These are phyloP conservation scores for Friedmanniomyces simplex DNA, from an alignment of 495 filamentous ascomycete genomes.

Conservation along the genomic window DNA sequence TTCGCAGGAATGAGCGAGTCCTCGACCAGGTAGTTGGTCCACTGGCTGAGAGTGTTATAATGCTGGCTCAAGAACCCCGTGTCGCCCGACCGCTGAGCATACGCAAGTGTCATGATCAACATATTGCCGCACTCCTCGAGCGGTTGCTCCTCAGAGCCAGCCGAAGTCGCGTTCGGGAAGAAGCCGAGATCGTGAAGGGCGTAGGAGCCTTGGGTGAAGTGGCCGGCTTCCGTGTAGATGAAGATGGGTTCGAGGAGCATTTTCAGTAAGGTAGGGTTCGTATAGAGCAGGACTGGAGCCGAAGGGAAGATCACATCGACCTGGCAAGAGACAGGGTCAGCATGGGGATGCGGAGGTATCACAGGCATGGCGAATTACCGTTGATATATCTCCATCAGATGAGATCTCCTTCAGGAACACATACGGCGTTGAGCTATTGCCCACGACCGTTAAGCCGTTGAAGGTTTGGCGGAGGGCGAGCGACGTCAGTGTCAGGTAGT, in stretches of 20 bases:
- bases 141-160: slow-evolving; percentile 24
- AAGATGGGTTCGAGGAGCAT: slow-evolving; percentile 19
- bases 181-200: slow-evolving; percentile 31
- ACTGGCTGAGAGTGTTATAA: slow-evolving; percentile 30
- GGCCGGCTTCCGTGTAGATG: slow-evolving; percentile 26
- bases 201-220: slow-evolving; percentile 23
- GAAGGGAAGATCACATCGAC: slow-evolving; percentile 33
- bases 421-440: slow-evolving; percentile 15
- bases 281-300: slow-evolving; percentile 28
- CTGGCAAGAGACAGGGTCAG: too few relatives aligned
- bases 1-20: slow-evolving; percentile 28
- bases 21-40: slow-evolving; percentile 27
- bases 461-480: slow-evolving; percentile 31
- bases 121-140: slow-evolving; percentile 34
- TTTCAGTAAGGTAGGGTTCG: slow-evolving; percentile 25
- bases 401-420: slow-evolving; percentile 33
- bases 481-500: slow-evolving; percentile 28
- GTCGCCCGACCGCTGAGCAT: slow-evolving; percentile 40
- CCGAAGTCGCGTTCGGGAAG: slow-evolving; percentile 30
- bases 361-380: too few relatives aligned
- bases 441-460: slow-evolving; percentile 21
- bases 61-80: slow-evolving; percentile 34
- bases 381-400: slow-evolving; percentile 31
- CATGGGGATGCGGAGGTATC: too few relatives aligned
- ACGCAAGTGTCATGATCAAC: slow-evolving; percentile 37